phyloP scores from a whole-genome alignment of 352 stramenopile genomes.

The Phytophthora sp. region DNA sequence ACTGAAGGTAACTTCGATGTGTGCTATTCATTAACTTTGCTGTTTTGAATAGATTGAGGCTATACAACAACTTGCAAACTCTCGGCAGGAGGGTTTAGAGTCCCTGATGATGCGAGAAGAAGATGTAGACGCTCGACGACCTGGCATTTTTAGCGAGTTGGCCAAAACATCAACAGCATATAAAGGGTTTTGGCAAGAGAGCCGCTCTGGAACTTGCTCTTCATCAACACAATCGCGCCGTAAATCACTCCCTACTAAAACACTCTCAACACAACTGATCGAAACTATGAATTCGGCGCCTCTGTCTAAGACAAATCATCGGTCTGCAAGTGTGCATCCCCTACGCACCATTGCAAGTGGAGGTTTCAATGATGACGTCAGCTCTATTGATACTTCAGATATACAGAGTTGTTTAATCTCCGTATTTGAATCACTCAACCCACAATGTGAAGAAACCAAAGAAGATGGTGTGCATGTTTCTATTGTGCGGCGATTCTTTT shows the following conservation, averaged over 20 bases:
- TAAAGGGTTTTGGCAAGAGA: not conserved
- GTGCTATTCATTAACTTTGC: not conserved
- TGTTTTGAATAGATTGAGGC: conserved; percentile 31
- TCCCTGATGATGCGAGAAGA: conserved; percentile 74
- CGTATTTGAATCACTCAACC: conserved; percentile 59
- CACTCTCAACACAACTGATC: not conserved
- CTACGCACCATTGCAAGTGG: not conserved
- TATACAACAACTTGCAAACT: conserved; percentile 43
- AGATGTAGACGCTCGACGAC: conserved; percentile 58
- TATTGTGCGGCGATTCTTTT: conserved; percentile 70
- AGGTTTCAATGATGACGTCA: conserved; percentile 23
- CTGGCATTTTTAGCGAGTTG: conserved; percentile 52
- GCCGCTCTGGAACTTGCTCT: not conserved
- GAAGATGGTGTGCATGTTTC: conserved; percentile 63
- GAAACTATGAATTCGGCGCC: not conserved
- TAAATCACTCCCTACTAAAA: conserved; percentile 24
- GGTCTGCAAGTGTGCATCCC: conserved; percentile 11
- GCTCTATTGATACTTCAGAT: conserved; percentile 25
- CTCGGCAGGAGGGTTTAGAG: conserved; percentile 49
- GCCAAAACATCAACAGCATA: conserved; percentile 6
- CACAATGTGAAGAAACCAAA: conserved; percentile 39
- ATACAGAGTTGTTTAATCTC: conserved; percentile 37
- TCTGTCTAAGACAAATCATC: not conserved
- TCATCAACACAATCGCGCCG: not conserved
- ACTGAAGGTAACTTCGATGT: not conserved